These are phyloP conservation scores for Passalora sequoiae DNA, from an alignment of 2,329 filamentous ascomycete genomes.

Conservation along the genomic window DNA sequence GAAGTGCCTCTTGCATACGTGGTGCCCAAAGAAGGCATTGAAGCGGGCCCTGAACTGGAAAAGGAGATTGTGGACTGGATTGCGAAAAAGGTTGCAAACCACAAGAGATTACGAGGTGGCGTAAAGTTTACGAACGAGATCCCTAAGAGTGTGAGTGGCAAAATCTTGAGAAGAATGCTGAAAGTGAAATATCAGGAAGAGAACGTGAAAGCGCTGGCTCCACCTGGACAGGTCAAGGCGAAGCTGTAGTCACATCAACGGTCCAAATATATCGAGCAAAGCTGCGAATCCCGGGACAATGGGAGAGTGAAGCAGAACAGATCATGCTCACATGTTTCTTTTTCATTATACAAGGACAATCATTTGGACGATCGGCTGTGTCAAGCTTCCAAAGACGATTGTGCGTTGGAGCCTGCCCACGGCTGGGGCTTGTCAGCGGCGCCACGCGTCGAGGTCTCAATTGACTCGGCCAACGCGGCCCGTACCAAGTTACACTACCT, in stretches of 20 bases:
- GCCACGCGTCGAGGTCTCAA: too few relatives aligned
- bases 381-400: too few relatives aligned
- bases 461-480: too few relatives aligned
- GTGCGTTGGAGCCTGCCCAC: too few relatives aligned
- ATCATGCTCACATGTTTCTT: not conserved
- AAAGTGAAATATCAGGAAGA: conserved; percentile 26
- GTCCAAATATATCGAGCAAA: too few relatives aligned
- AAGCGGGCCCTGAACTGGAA: conserved; percentile 31
- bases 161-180: conserved; percentile 62
- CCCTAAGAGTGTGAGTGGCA: conserved; percentile 68
- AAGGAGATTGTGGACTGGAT: conserved; percentile 56
- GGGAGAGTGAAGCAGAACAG: not conserved
- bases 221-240: conserved; percentile 1
- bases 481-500: too few relatives aligned
- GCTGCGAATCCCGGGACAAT: not conserved
- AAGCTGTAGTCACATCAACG: too few relatives aligned
- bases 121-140: conserved; percentile 61
- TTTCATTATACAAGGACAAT: too few relatives aligned
- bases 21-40: conserved; percentile 38
- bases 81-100: conserved; percentile 59
- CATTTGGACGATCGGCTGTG: too few relatives aligned
- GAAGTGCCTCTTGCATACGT: conserved; percentile 56
- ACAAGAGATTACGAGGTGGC: conserved; percentile 50
- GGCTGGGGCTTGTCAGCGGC: too few relatives aligned
- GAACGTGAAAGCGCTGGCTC: conserved; percentile 1